Evolutionary conservation across 2,329 filamentous ascomycete genomes (phyloP).

Genomic region (Gnomoniopsis smithogilvyi): DNA sequence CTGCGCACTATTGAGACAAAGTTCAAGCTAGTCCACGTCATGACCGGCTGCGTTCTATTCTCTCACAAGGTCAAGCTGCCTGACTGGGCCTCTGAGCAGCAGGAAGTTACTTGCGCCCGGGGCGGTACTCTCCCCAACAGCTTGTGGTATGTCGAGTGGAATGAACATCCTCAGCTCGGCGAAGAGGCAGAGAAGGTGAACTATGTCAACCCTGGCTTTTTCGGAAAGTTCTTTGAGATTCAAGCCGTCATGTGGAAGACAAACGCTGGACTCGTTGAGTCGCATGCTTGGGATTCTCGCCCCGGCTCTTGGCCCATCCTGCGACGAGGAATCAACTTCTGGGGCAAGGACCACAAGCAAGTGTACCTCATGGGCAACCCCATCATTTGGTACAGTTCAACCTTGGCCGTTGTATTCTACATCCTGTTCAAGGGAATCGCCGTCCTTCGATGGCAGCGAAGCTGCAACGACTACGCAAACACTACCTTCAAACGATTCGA

Average conservation of each 20-base stretch:
- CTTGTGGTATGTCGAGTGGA: constrained; percentile 93
- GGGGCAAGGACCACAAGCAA: constrained; percentile 90
- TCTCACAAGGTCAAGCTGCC: constrained; percentile 99
- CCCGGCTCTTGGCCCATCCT: constrained; percentile 91
- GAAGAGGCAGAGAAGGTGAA: constrained; percentile 87
- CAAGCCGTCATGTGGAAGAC: constrained; percentile 99
- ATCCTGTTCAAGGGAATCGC: constrained; percentile 82
- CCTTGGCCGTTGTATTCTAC: constrained; percentile 73
- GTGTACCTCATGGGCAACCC: constrained; percentile 97
- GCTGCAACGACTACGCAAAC: constrained; percentile 80
- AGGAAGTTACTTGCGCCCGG: constrained; percentile 96
- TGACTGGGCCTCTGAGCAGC: constrained; percentile 96
- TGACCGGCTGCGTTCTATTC: constrained; percentile 95
- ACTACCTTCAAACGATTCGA: constrained; percentile 92
- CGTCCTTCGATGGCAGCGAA: constrained; percentile 90
- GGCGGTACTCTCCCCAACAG: constrained; percentile 93
- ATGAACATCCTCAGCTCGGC: constrained; percentile 76
- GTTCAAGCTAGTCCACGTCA: constrained; percentile 90
- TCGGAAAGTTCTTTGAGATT: constrained; percentile 96
- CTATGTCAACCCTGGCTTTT: constrained; percentile 90
- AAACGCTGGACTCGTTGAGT: constrained; percentile 93
- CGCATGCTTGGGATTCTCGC: constrained; percentile 96
- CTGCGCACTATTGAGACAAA: constrained; percentile 94
- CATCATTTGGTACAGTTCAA: constrained; percentile 90
- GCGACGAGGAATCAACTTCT: constrained; percentile 96